phyloP scores from a whole-genome alignment of 2,329 filamentous ascomycete species.

The Pseudonectria foliicola region DNA sequence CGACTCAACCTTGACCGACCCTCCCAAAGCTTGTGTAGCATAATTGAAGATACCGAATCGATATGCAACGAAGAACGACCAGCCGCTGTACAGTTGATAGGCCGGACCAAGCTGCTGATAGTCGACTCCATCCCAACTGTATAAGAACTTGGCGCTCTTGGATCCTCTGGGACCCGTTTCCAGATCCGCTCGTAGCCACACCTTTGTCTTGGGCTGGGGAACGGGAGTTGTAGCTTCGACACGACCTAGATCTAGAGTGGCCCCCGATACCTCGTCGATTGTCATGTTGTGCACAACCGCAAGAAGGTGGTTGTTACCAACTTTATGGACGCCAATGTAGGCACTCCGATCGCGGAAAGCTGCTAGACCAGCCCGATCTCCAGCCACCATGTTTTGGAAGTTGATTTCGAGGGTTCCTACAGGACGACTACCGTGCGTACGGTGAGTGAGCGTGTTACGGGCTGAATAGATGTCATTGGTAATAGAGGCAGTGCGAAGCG shows the following conservation, averaged over 20 bases:
- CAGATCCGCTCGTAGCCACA: slow-evolving; percentile 19
- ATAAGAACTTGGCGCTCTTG: slow-evolving; percentile 13
- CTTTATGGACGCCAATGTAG: slow-evolving; percentile 43
- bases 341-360: slow-evolving; percentile 46
- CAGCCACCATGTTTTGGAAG: slow-evolving; percentile 39
- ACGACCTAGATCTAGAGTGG: slow-evolving; percentile 11
- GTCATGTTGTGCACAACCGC: slow-evolving; percentile 31
- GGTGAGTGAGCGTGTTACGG: slow-evolving; percentile 40
- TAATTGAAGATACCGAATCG: slow-evolving; percentile 44
- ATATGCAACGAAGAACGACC: slow-evolving; percentile 43
- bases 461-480: slow-evolving; percentile 43
- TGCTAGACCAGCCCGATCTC: slow-evolving; percentile 45
- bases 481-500: slow-evolving; percentile 41
- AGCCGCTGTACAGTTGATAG: slow-evolving; percentile 33
- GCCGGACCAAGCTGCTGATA: slow-evolving; percentile 22
- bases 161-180: slow-evolving; percentile 18
- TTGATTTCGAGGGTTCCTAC: slow-evolving; percentile 44
- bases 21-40: slow-evolving; percentile 36
- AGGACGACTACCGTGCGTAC: slow-evolving; percentile 38
- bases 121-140: slow-evolving; percentile 11
- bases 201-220: slow-evolving; percentile 8
- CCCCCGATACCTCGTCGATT: slow-evolving; percentile 25
- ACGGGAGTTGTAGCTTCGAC: slow-evolving; percentile 15
- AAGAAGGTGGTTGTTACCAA: slow-evolving; percentile 22
- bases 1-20: slow-evolving; percentile 17